Evolutionary conservation across 139 green algal genomes (phyloP), one percentile per base, ranked within the genome.

Genomic region (Haematococcus sp.): DNA sequence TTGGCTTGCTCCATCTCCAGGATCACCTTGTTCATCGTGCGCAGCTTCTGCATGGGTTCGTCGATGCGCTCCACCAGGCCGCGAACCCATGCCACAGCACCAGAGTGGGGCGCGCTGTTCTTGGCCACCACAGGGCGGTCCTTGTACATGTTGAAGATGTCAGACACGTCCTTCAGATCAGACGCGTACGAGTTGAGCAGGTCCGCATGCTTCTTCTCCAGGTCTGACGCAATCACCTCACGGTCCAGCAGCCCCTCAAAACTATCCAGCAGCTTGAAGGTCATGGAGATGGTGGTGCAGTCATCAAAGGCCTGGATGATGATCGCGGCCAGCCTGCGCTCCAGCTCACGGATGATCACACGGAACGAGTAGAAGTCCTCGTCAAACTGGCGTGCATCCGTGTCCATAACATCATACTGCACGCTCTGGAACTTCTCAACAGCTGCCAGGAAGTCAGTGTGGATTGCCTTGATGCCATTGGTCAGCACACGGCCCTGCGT

Each of bases 191-290:
- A 63, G 46, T 43, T 30, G 23, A 94, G 56, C 75, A 92, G 81
- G 66, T 90, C 85, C 17, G 83, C 59, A 64, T 93, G 78, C 87
- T 95, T 95, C 77, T 88, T 86, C 67, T 93, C 87, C 30, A 98
- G 71, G 40, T 91, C 85, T 13, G 76, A 54, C 1, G 84, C 84
- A 63, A 97, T 94, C 25, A 90, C 87, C 34, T 93, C 87, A 30
- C 94, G 88, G 31, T 98, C 90, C 43, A 97, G 84, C 54, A 97
- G 82, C 22, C 89, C 89, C 79, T 97, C 91, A 76, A 97, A 97
- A 66, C 81, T 84, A 34, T 97, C 93, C 28, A 97, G 81, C 65
- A 96, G 88, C 87, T 97, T 97, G 89, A 98, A 97, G 23, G 89
- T 92, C 32, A 80, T 81, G 23, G 71, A 76, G 27, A 97, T 86